Base-by-base conservation (phyloP, 345 rosid genomes). In the Pelargonium nanum region DNA sequence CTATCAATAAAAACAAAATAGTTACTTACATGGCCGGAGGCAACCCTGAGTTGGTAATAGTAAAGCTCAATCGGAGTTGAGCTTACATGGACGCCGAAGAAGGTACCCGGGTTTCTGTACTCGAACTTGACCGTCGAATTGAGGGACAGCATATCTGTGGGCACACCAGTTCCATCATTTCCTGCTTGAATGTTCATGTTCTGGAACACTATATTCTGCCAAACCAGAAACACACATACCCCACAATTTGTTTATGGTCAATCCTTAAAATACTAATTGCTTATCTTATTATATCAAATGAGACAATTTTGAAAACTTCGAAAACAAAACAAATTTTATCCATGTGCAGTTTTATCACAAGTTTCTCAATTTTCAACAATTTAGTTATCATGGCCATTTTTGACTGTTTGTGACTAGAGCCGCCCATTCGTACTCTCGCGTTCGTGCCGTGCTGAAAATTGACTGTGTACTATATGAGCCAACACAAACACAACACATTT, bases 61-160 rank as follows among this genome's bases (percentile, higher is more conserved):
- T 75, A 84, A 59, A 93, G 86, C 61, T 84, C 84, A 4, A 83
- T 57, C 15, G 99, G 96, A 4, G 90, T 72, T 2, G 87, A 73
- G 32, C 88, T 93, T 74, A 93, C 97, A 74, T 93, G 99, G 76
- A 93, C 94, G 74, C 94, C 78, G 58, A 80, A 93, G 69, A 93
- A 93, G 0, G 91, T 82, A 2, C 85, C 89, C 2, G 97, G 89
- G 56, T 93, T 93, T 56, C 77, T 69, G 83, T 85, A 93, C 22
- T 74, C 77, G 64, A 93, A 77, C 89, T 66, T 84, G 57, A 93
- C 97, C 84, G 99, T 89, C 20, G 96, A 87, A 67, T 93, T 93
- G 55, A 93, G 54, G 10, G 99, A 68, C 48, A 93, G 65, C 99
- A 93, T 93, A 61, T 93, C 99, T 23, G 99, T 93, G 44, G 96